Base-by-base conservation (phyloP, 2,329 filamentous ascomycete species). In the Lizonia empirigonia region DNA sequence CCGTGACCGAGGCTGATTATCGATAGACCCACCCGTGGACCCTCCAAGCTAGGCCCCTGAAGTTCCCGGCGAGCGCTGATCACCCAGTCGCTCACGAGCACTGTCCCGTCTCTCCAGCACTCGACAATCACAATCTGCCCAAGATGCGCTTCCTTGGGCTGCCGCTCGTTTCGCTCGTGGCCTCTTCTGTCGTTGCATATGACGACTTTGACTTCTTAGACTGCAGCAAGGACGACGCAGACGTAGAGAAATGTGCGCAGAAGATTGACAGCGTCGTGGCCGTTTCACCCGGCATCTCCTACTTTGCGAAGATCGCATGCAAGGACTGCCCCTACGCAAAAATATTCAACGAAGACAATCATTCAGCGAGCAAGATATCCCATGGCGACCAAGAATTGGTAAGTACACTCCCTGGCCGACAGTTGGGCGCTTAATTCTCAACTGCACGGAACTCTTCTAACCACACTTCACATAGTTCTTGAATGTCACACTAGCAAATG, bases 231-330 rank as follows among this genome's bases (percentile, higher is more conserved):
- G 29, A 59, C 20, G 36, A 35, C 22, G 40, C 35, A 12, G 32
- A 44, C 18, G 44, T 49, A 20, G 42, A 61, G 16, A 29, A 52
- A 26, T 71, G 69, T 47, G 39, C 54, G 18, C 49, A 59, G 10
- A 66, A 65, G 23, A 52, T 69, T 16, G 54, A 63, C 27, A 30
- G 58, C 20, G 56, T 70, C 19, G 62, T 67, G 6, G 55, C 59
- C 13, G 48, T 70, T 16, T 48, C 50, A 32, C 58, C 62, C 23
- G 64, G 56, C 42, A 48, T 52, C n/a, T 64, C 59, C 40, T 71
- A 69, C 55, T 53, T 66, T n/a, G 60, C 67, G 7, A 70, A 62
- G 42, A 53, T 72, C 9, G 58, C 63, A 39, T 72, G 69, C 56
- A 56, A 60, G 20, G 59, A 67, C 51, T 72, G 69, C 33, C 55